Conservation (phyloP, 192 early-diverging fungal species). For the Jimgerdemannia flammicorona region DNA sequence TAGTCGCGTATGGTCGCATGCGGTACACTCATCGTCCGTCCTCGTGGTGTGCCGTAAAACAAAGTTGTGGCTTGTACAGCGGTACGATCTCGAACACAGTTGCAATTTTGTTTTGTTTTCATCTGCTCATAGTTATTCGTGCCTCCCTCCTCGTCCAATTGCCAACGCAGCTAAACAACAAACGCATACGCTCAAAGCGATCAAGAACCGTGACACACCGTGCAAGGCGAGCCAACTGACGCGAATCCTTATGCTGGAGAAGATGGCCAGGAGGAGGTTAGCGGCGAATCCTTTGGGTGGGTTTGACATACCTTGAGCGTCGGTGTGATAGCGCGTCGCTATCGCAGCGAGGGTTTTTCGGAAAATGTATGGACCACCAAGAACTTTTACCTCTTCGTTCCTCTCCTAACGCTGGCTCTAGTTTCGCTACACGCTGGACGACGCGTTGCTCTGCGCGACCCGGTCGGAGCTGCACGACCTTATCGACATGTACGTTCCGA, state of each 20-base stretch:
- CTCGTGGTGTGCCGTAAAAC: too few species aligned
- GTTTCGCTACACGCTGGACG: constrained; percentile 52
- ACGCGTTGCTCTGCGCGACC: constrained; percentile 23
- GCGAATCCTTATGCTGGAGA: constrained; percentile 43
- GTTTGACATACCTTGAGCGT: not conserved
- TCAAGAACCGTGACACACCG: constrained; percentile 51
- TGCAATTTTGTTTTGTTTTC: too few species aligned
- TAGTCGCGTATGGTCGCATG: too few species aligned
- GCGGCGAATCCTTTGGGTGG: constrained; percentile 26
- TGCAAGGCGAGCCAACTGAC: constrained; percentile 46
- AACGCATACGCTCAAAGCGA: constrained; percentile 51
- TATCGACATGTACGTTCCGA: constrained; percentile 21
- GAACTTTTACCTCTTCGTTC: not conserved
- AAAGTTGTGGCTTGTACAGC: too few species aligned
- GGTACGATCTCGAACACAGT: too few species aligned
- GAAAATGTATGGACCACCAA: too few species aligned
- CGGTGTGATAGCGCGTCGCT: not conserved
- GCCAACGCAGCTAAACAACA: constrained; percentile 39
- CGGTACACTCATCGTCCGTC: too few species aligned
- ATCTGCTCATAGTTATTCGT: not conserved
- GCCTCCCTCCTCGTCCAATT: not conserved
- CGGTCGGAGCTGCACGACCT: constrained; percentile 32
- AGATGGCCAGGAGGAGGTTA: constrained; percentile 18
- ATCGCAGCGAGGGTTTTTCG: not conserved
- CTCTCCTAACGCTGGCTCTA: constrained; percentile 36